Evolutionary conservation across 176 grass and related monocot species (phyloP).

Genomic region (Puccinellia tenuiflora): DNA sequence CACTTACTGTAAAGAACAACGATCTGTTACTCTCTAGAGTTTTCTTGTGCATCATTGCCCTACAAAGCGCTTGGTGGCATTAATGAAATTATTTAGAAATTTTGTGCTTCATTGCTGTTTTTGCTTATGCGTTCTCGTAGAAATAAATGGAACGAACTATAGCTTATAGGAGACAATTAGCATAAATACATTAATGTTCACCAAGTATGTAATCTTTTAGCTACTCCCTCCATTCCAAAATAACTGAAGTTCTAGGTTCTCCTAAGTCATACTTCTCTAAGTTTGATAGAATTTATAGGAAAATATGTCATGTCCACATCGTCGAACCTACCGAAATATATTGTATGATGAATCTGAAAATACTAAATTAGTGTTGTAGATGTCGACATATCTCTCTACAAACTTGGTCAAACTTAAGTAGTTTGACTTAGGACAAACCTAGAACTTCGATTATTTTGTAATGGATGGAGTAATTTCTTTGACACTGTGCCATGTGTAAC

Average conservation of each 20-base stretch:
- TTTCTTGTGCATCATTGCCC: neutral
- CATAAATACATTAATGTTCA: constrained; percentile 2
- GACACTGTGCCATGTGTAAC: neutral
- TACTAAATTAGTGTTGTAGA: too few species aligned
- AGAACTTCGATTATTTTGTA: too few species aligned
- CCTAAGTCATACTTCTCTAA: too few species aligned
- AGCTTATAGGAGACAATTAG: neutral
- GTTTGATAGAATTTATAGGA: too few species aligned
- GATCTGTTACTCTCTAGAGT: neutral
- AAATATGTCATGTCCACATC: too few species aligned
- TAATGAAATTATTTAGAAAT: neutral
- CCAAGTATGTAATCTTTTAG: neutral
- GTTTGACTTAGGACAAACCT: too few species aligned
- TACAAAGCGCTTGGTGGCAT: neutral
- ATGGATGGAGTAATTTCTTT: neutral
- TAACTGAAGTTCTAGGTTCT: too few species aligned
- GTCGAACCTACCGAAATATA: too few species aligned
- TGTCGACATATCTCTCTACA: too few species aligned
- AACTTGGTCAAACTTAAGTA: too few species aligned
- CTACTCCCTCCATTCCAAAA: neutral
- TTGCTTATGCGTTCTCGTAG: neutral
- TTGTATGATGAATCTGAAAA: too few species aligned
- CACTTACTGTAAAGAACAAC: neutral
- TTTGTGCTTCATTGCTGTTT: neutral
- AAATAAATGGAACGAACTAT: neutral